A percentile compares a stretch with the other conserved stretches of the same genome.
These are phyloP conservation scores for Stachybotrys echinatus DNA, from an alignment of 2,329 filamentous ascomycete species.

Conservation along the genomic window DNA sequence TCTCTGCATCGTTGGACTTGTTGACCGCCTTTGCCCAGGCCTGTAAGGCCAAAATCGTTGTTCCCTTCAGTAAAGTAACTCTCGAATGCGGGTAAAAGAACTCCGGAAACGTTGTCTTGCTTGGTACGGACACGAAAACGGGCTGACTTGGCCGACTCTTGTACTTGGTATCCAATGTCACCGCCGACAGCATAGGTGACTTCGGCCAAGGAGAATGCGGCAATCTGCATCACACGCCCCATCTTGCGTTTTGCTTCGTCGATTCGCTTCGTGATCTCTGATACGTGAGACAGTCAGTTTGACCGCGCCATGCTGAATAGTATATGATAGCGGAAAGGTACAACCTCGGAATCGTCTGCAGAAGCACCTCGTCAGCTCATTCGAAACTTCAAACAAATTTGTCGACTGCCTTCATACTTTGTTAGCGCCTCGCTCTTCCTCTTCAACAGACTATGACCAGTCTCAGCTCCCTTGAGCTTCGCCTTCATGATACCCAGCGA, in stretches of 20 bases:
- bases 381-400: neutral
- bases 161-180: constrained; percentile 94
- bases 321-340: constrained; percentile 5
- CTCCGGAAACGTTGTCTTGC: constrained; percentile 98
- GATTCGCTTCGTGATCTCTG: constrained; percentile 93
- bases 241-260: constrained; percentile 99
- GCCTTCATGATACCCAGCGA: constrained; percentile 95
- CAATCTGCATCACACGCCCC: constrained; percentile 98
- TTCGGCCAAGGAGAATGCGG: constrained; percentile 93
- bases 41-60: constrained; percentile 94
- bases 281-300: constrained; percentile 12
- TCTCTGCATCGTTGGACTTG: constrained; percentile 93
- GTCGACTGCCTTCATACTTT: constrained; percentile 61
- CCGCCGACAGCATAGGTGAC: constrained; percentile 96
- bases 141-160: constrained; percentile 89
- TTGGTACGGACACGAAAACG: constrained; percentile 90
- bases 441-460: constrained; percentile 90
- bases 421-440: constrained; percentile 97
- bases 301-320: neutral
- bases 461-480: constrained; percentile 91
- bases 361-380: constrained; percentile 3
- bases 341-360: constrained; percentile 82
- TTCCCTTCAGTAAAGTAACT: constrained; percentile 82
- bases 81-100: constrained; percentile 90
- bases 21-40: constrained; percentile 92